Conservation (phyloP, 106 monocot species). For the Platanthera guangdongensis region DNA sequence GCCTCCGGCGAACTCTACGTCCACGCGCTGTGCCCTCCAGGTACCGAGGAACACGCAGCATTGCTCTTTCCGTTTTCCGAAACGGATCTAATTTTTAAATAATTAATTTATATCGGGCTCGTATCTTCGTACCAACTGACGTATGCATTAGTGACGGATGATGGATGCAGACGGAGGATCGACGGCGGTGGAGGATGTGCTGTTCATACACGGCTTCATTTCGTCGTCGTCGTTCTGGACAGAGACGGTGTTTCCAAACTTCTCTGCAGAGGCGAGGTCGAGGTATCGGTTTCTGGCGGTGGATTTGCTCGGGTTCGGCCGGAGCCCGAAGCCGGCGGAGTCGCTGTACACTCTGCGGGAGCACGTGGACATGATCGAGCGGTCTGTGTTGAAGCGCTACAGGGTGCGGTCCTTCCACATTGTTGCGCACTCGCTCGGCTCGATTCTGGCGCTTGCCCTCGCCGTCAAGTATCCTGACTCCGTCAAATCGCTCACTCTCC, state of each 20-base stretch:
- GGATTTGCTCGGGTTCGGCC: slow-evolving; percentile 15
- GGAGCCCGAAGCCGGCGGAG: slow-evolving; percentile 17
- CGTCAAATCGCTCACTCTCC: slow-evolving; percentile 20
- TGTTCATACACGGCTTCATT: slow-evolving; percentile 26
- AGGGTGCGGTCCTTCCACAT: slow-evolving; percentile 22
- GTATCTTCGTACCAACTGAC: too few relatives aligned
- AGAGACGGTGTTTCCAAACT: slow-evolving; percentile 20
- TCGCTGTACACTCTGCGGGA: slow-evolving; percentile 20
- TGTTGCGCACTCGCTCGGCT: slow-evolving; percentile 20
- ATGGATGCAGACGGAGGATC: slow-evolving; percentile 6
- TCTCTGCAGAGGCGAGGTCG: slow-evolving; percentile 7
- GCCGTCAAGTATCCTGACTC: slow-evolving; percentile 20
- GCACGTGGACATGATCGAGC: slow-evolving; percentile 19
- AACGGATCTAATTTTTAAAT: neutral
- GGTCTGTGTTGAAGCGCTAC: slow-evolving; percentile 9
- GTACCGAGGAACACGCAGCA: neutral
- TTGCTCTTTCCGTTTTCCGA: too few relatives aligned
- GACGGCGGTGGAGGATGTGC: slow-evolving; percentile 11
- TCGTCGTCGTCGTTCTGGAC: slow-evolving; percentile 22
- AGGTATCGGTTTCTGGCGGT: slow-evolving; percentile 16
- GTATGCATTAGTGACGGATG: neutral
- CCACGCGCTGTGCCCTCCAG: slow-evolving; percentile 23
- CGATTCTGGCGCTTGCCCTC: slow-evolving; percentile 17
- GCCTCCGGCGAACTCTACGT: slow-evolving; percentile 18
- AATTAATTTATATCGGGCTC: neutral